phyloP scores from a whole-genome alignment of 2,329 filamentous ascomycete genomes.

The Penicillium sp. region DNA sequence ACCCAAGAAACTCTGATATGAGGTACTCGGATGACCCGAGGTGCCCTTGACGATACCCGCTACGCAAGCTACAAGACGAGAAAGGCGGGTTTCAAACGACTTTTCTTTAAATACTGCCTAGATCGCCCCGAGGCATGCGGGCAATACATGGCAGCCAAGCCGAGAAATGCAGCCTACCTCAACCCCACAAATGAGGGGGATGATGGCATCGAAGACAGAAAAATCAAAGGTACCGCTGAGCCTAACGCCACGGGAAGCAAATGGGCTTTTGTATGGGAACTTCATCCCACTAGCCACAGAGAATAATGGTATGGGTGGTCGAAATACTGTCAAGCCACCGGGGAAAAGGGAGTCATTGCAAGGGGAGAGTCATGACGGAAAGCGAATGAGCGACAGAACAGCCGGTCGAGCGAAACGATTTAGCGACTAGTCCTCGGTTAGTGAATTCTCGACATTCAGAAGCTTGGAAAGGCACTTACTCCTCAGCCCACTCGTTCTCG shows the following conservation, averaged over 20 bases:
- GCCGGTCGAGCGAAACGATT: background rate
- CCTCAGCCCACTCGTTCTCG: conserved; percentile 90
- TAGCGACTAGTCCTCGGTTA: background rate
- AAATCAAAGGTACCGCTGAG: background rate
- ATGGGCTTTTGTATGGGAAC: background rate
- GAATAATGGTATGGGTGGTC: background rate
- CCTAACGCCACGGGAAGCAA: conserved; percentile 1
- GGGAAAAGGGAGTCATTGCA: background rate
- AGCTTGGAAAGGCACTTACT: conserved; percentile 46
- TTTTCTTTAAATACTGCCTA: too few relatives aligned
- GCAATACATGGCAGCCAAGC: too few relatives aligned
- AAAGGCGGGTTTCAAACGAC: too few relatives aligned
- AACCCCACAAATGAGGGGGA: too few relatives aligned
- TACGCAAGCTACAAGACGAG: too few relatives aligned
- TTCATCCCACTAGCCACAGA: background rate
- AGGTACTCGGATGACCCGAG: too few relatives aligned
- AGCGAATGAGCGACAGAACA: background rate
- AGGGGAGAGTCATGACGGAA: background rate
- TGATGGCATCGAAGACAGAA: too few relatives aligned
- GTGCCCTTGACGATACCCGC: too few relatives aligned
- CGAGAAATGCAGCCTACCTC: too few relatives aligned
- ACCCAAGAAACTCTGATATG: too few relatives aligned
- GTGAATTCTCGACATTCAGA: background rate
- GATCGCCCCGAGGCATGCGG: too few relatives aligned
- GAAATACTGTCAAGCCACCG: background rate